A percentile compares a stretch with the other conserved stretches of the same genome.
These are phyloP conservation scores for Porphyrellus cyaneotinctus DNA, from an alignment of 768 basidiomycete species.

Conservation along the genomic window DNA sequence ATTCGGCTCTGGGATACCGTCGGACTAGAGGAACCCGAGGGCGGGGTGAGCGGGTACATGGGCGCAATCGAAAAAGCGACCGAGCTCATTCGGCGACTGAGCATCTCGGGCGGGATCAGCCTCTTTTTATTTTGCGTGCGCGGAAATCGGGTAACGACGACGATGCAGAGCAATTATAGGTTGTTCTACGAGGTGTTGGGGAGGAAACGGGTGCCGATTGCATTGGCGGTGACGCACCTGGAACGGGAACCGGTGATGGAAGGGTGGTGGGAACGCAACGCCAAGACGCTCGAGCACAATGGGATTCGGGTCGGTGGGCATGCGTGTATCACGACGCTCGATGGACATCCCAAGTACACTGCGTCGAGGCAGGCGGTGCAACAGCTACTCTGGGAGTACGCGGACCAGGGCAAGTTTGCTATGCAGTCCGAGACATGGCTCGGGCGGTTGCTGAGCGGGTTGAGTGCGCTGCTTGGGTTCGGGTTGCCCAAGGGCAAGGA, in stretches of 20 bases:
- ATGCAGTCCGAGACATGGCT: slow-evolving; percentile 25
- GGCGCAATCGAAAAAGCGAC: slow-evolving; percentile 28
- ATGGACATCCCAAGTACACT: slow-evolving; percentile 19
- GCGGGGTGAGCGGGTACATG: slow-evolving; percentile 15
- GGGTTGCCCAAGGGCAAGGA: slow-evolving; percentile 20
- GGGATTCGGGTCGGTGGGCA: slow-evolving; percentile 23
- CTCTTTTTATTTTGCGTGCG: slow-evolving; percentile 34
- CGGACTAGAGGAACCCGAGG: slow-evolving; percentile 28
- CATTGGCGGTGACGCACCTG: slow-evolving; percentile 38
- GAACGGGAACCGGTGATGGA: slow-evolving; percentile 32
- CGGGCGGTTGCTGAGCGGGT: slow-evolving; percentile 13
- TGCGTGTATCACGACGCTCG: slow-evolving; percentile 29
- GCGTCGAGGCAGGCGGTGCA: slow-evolving; percentile 19
- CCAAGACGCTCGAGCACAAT: slow-evolving; percentile 10
- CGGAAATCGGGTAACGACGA: slow-evolving; percentile 26
- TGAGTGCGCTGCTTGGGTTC: slow-evolving; percentile 16
- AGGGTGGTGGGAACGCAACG: slow-evolving; percentile 30
- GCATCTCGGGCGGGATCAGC: slow-evolving; percentile 24
- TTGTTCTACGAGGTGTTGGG: slow-evolving; percentile 41
- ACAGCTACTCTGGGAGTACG: slow-evolving; percentile 19
- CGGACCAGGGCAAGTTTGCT: slow-evolving; percentile 23
- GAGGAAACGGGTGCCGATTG: slow-evolving; percentile 34
- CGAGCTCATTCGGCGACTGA: slow-evolving; percentile 30
- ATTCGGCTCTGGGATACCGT: slow-evolving; percentile 32
- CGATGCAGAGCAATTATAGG: slow-evolving; percentile 29